Evolutionary conservation across 2,329 filamentous ascomycete species (phyloP), one percentile per base, ranked within the genome.

Genomic region (Pezicula radicicola): DNA sequence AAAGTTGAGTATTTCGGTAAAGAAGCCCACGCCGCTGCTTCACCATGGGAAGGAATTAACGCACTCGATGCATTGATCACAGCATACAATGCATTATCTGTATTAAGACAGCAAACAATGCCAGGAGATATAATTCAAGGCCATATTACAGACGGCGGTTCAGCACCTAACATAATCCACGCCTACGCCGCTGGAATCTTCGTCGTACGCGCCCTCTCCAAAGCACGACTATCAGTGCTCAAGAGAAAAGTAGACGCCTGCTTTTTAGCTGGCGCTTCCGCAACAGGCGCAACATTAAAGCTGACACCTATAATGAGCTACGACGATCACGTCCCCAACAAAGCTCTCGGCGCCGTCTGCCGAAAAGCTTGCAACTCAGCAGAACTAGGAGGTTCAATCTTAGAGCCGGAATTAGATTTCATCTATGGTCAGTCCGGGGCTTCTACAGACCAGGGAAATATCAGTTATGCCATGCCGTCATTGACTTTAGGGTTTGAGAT

Each of bases 41-140:
- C 70, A n/a, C 81, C 80, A 0, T 84, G 80, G 80, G 70, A 79
- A 5, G 81, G 81, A 0, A 72, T 79, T 57, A 84, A 85, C 60
- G 81, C 81, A 0, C 72, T 84, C 0, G 81, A 85, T 57, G 80
- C 80, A 0, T 60, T 81, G 19, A 69, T 84, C 2, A 69, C 72
- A 0, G 74, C 71, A 0, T 78, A 78, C 56, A 75, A 73, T 48
- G 69, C 68, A 41, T 63, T 84, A 4, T 74, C 76, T 0, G 70
- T 79, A 0, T 68, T 84, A 6, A 73, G 81, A 1, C 80, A 84
- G 62, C 81, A 84, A 61, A 72, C 79, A 3, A 71, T 74, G 55
- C 76, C 80, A 0, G 74, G 75, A 4, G 75, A 77, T 50, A 65
- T 75, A 6, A 72, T 79, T 55, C 66, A 56, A 19, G 72, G 78